These are phyloP conservation scores for Amauroascus niger DNA, from an alignment of 2,329 filamentous ascomycete genomes.

Conservation along the genomic window DNA sequence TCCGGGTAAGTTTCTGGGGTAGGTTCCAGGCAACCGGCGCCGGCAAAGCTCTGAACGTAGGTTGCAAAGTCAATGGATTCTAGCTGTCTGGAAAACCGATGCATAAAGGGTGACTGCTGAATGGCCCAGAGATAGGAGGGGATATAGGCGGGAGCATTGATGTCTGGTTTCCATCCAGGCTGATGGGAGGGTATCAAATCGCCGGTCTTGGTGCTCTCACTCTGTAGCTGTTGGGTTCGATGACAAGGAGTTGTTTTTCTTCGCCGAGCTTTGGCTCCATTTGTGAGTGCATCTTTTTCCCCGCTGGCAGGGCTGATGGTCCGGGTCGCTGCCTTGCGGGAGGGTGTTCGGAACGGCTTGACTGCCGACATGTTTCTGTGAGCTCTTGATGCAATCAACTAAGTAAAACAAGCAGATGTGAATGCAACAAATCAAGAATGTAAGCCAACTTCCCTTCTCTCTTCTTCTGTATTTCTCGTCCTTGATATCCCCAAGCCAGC, in stretches of 20 bases:
- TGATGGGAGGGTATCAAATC: too few relatives aligned
- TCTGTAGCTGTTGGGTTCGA: not conserved
- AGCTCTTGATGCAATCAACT: too few relatives aligned
- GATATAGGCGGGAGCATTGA: slow-evolving; percentile 22
- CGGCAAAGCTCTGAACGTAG: slow-evolving; percentile 20
- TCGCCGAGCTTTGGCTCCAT: not conserved
- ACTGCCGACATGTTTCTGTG: not conserved
- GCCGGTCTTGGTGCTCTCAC: not conserved
- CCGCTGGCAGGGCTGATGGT: slow-evolving; percentile 9
- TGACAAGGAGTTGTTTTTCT: not conserved
- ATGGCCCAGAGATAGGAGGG: slow-evolving; percentile 22
- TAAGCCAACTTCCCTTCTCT: too few relatives aligned
- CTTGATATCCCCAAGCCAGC: too few relatives aligned
- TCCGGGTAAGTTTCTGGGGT: slow-evolving; percentile 14
- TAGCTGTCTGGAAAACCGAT: slow-evolving; percentile 13
- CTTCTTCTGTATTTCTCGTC: too few relatives aligned
- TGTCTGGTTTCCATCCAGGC: slow-evolving; percentile 16
- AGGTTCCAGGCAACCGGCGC: slow-evolving; percentile 16
- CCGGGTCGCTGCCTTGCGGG: slow-evolving; percentile 10
- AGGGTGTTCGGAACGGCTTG: not conserved
- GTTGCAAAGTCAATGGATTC: slow-evolving; percentile 19
- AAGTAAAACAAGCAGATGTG: too few relatives aligned
- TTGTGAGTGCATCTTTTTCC: not conserved
- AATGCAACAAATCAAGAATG: too few relatives aligned
- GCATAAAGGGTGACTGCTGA: slow-evolving; percentile 21